A percentile compares a stretch with the other conserved stretches of the same genome.
Evolutionary conservation across 371 early-diverging fungal species (phyloP).

Genomic region (Mortierella sp.): DNA sequence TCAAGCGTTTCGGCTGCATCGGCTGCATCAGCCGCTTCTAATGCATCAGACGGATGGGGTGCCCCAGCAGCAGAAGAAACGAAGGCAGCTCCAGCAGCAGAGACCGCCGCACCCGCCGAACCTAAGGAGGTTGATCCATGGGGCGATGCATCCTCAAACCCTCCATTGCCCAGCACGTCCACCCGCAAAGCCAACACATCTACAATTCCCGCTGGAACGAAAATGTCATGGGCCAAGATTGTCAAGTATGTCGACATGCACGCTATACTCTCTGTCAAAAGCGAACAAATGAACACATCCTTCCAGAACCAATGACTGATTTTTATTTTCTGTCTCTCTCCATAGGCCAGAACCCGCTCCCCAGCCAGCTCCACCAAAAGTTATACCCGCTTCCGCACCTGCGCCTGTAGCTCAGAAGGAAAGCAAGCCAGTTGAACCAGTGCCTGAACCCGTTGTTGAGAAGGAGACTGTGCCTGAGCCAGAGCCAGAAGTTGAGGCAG

Average conservation of each 20-base stretch:
- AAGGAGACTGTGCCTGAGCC: constrained; percentile 22
- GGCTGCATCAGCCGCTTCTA: constrained; percentile 13
- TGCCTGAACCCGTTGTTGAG: constrained; percentile 35
- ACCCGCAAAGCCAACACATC: constrained; percentile 53
- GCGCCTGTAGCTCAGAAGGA: constrained; percentile 31
- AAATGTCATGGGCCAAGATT: constrained; percentile 86
- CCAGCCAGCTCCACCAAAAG: constrained; percentile 57
- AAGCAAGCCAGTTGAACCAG: constrained; percentile 38
- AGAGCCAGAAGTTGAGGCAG: constrained; percentile 32
- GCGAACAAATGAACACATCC: not conserved
- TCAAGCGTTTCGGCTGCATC: constrained; percentile 30
- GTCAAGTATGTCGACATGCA: constrained; percentile 70
- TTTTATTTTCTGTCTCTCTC: constrained; percentile 11
- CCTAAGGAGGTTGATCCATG: constrained; percentile 49
- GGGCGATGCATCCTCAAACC: constrained; percentile 31
- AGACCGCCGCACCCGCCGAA: constrained; percentile 10
- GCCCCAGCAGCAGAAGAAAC: constrained; percentile 15
- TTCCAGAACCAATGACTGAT: not conserved
- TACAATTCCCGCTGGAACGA: constrained; percentile 58
- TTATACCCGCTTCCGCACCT: constrained; percentile 49
- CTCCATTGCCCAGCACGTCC: constrained; percentile 24
- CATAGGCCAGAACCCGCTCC: constrained; percentile 65
- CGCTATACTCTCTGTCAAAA: not conserved
- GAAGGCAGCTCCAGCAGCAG: constrained; percentile 9
- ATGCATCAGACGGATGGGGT: constrained; percentile 5